Percentiles rank a stretch among this genome's conserved stretches.
Evolutionary conservation across 2,329 filamentous ascomycete genomes (phyloP).

Genomic region (Colletotrichum endophyticum): DNA sequence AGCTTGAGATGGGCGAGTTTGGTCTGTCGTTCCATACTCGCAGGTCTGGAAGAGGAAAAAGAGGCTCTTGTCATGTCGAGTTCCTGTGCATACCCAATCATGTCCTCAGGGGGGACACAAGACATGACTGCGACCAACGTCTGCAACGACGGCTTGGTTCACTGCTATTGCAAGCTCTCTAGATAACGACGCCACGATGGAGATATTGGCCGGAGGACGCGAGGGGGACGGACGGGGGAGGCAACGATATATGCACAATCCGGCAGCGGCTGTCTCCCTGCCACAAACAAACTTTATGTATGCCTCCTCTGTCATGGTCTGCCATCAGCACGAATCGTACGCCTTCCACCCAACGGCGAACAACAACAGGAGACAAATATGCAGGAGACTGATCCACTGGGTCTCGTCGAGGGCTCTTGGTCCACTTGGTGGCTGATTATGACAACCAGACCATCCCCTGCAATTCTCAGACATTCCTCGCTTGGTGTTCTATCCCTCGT

Average conservation of each 20-base stretch:
- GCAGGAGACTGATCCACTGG: conserved; percentile 16
- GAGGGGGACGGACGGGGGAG: conserved; percentile 4
- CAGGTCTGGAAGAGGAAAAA: conserved; percentile 11
- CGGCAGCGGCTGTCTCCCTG: conserved; percentile 8
- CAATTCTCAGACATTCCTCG: conserved; percentile 21
- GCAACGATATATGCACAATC: conserved; percentile 21
- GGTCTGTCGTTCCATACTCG: conserved; percentile 39
- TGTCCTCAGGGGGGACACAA: conserved; percentile 4
- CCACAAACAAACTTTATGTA: conserved; percentile 17
- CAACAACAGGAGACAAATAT: conserved; percentile 23
- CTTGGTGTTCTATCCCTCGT: conserved; percentile 13
- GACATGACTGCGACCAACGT: conserved; percentile 15
- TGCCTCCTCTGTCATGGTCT: conserved; percentile 1
- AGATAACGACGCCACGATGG: neutral
- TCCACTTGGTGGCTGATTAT: conserved; percentile 18
- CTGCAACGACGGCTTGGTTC: conserved; percentile 5
- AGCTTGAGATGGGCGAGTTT: conserved; percentile 42
- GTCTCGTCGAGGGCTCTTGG: neutral
- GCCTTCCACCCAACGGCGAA: conserved; percentile 7
- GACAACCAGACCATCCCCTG: conserved; percentile 12
- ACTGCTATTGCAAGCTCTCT: neutral
- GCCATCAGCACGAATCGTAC: conserved; percentile 10
- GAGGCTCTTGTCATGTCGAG: conserved; percentile 1
- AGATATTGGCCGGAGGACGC: neutral
- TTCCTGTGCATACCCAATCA: conserved; percentile 11